Evolutionary conservation across 2,329 filamentous ascomycete genomes (phyloP).

Genomic region (Leptographium flavum): DNA sequence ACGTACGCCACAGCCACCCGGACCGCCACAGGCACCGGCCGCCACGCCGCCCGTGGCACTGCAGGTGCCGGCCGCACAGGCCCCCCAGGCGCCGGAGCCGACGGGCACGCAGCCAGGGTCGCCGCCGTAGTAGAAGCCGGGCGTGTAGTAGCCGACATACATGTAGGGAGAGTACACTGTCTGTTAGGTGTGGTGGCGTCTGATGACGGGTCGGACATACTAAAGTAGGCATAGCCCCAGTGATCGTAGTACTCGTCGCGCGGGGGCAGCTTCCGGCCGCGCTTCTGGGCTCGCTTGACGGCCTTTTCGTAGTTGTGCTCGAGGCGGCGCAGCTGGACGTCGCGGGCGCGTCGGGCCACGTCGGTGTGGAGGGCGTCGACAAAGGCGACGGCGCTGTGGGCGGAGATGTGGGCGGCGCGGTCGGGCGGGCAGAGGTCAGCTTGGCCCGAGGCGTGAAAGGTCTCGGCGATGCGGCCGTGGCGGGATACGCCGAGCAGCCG

Average conservation of each 20-base stretch:
- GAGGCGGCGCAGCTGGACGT: constrained; percentile 20
- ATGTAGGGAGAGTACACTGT: constrained; percentile 30
- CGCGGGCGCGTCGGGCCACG: constrained; percentile 19
- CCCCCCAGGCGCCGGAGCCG: constrained; percentile 23
- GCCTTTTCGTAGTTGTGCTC: constrained; percentile 45
- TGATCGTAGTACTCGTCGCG: constrained; percentile 35
- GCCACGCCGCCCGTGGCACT: constrained; percentile 23
- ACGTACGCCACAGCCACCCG: constrained; percentile 21
- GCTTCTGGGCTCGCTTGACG: constrained; percentile 31
- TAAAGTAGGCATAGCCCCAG: constrained; percentile 38
- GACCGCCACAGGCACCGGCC: constrained; percentile 28
- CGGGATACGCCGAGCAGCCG: constrained; percentile 30
- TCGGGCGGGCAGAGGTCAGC: constrained; percentile 36
- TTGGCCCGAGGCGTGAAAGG: constrained; percentile 32
- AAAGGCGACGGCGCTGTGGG: constrained; percentile 49
- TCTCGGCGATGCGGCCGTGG: constrained; percentile 29
- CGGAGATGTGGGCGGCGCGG: constrained; percentile 55
- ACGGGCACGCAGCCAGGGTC: constrained; percentile 21
- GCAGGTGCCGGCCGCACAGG: constrained; percentile 33
- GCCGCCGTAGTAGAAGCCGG: constrained; percentile 30
- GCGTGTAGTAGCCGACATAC: constrained; percentile 26
- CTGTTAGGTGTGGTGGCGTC: not conserved
- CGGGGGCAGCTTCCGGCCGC: constrained; percentile 31
- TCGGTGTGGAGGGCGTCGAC: constrained; percentile 4
- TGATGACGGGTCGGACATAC: not conserved